These are phyloP conservation scores for Phytophthora fragariae DNA, from an alignment of 352 stramenopile genomes.

Conservation along the genomic window DNA sequence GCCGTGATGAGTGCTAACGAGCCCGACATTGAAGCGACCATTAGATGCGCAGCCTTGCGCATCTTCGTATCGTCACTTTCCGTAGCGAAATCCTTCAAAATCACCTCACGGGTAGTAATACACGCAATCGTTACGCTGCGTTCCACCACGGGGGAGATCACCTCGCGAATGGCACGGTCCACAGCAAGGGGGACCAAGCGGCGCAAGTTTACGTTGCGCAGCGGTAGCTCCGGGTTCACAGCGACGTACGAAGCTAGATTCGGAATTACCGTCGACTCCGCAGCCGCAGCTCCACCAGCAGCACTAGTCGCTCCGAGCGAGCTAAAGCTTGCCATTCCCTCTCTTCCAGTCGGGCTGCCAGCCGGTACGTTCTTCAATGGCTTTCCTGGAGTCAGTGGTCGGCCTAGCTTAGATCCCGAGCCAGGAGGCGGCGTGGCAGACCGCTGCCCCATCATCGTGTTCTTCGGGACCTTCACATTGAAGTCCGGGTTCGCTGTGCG, in stretches of 20 bases:
- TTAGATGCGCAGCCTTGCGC: conserved; percentile 97
- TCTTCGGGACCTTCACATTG: conserved; percentile 94
- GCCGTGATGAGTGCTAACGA: conserved; percentile 98
- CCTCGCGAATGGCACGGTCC: conserved; percentile 98
- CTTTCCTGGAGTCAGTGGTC: conserved; percentile 71
- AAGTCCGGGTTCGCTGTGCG: conserved; percentile 99
- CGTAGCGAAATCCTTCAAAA: conserved; percentile 99
- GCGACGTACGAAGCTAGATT: conserved; percentile 98
- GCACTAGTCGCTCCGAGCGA: conserved; percentile 39
- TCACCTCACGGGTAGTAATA: conserved; percentile 98
- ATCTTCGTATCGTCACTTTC: conserved; percentile 96
- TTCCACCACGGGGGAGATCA: conserved; percentile 99
- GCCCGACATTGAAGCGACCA: conserved; percentile 98
- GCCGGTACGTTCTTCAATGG: conserved; percentile 60
- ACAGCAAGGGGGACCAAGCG: conserved; percentile 97
- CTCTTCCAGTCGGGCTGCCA: conserved; percentile 58
- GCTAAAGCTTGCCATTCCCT: conserved; percentile 37
- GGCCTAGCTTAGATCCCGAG: conserved; percentile 54
- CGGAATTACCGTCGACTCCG: conserved; percentile 97
- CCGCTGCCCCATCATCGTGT: conserved; percentile 42
- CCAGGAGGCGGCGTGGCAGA: conserved; percentile 69
- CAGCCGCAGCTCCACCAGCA: conserved; percentile 37
- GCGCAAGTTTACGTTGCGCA: conserved; percentile 95
- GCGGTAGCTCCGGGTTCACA: conserved; percentile 95
- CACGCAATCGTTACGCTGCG: conserved; percentile 99